Percentiles rank a stretch among this genome's conserved stretches.
Evolutionary conservation across 2,329 filamentous ascomycete species (phyloP).

Genomic region (Sarocladium kiliense): DNA sequence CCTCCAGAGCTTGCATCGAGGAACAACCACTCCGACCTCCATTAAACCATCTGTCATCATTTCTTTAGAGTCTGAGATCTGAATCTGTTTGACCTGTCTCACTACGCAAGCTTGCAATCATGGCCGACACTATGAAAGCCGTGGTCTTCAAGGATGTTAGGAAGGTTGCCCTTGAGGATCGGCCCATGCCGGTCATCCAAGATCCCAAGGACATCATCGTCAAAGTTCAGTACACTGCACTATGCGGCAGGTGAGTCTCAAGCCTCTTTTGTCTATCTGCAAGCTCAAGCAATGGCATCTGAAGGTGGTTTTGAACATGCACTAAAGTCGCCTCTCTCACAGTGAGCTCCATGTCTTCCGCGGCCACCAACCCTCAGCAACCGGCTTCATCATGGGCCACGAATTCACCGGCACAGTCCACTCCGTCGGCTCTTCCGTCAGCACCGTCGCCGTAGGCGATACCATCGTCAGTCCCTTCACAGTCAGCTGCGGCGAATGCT

Average conservation of each 20-base stretch:
- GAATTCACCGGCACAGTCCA: slow-evolving; percentile 79
- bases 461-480: slow-evolving; percentile 82
- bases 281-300: no score
- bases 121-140: slow-evolving; percentile 67
- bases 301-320: no score
- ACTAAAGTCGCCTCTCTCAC: no score
- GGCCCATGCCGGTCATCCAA: slow-evolving; percentile 69
- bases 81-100: no score
- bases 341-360: slow-evolving; percentile 85
- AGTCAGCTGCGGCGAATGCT: slow-evolving; percentile 52
- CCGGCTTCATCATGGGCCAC: slow-evolving; percentile 69
- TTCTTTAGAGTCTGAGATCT: no score
- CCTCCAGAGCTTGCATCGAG: no score
- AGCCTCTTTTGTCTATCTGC: no score
- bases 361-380: slow-evolving; percentile 65
- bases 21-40: no score
- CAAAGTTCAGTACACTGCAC: slow-evolving; percentile 74
- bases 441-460: slow-evolving; percentile 67
- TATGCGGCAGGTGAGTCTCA: slow-evolving; percentile 79
- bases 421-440: slow-evolving; percentile 62
- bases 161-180: slow-evolving; percentile 71
- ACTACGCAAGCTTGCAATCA: no score
- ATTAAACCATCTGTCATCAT: no score
- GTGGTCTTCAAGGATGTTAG: slow-evolving; percentile 80
- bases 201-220: slow-evolving; percentile 73